Conservation (phyloP, 2,329 filamentous ascomycete genomes). For the Plenodomus lindquistii region DNA sequence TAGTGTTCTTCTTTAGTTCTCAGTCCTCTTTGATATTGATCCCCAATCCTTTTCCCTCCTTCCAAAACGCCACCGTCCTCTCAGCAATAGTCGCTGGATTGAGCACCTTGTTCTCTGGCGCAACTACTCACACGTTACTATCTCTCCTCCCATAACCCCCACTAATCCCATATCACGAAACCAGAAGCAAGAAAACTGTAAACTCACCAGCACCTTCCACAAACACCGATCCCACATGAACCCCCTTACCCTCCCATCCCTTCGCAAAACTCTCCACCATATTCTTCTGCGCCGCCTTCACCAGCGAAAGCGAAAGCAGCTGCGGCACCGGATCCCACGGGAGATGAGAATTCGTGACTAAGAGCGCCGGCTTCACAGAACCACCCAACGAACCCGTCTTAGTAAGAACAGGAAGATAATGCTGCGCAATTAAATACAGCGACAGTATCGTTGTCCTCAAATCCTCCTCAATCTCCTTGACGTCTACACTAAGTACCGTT, state of each 20-base stretch:
- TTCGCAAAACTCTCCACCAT: slow-evolving; percentile 51
- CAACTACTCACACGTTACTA: slow-evolving; percentile 52
- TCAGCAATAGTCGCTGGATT: slow-evolving; percentile 54
- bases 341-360: slow-evolving; percentile 56
- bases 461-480: slow-evolving; percentile 55
- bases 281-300: slow-evolving; percentile 58
- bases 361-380: slow-evolving; percentile 49
- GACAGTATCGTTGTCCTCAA: slow-evolving; percentile 56
- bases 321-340: slow-evolving; percentile 53
- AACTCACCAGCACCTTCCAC: slow-evolving; percentile 47
- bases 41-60: slow-evolving; percentile 46
- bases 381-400: too few relatives aligned
- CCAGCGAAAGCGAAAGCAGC: slow-evolving; percentile 55
- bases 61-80: slow-evolving; percentile 51
- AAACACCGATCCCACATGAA: slow-evolving; percentile 54
- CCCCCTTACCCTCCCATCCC: slow-evolving; percentile 46
- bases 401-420: slow-evolving; percentile 51
- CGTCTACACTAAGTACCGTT: slow-evolving; percentile 45
- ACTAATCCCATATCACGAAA: not conserved
- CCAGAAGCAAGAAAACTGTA: not conserved
- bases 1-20: not conserved
- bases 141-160: too few relatives aligned
- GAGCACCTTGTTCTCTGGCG: slow-evolving; percentile 44
- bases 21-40: slow-evolving; percentile 40
- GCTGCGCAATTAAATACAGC: slow-evolving; percentile 54